A percentile compares a stretch with the other conserved stretches of the same genome.
phyloP scores from a whole-genome alignment of 2,329 filamentous ascomycete genomes.

The Verticillium klebahnii region DNA sequence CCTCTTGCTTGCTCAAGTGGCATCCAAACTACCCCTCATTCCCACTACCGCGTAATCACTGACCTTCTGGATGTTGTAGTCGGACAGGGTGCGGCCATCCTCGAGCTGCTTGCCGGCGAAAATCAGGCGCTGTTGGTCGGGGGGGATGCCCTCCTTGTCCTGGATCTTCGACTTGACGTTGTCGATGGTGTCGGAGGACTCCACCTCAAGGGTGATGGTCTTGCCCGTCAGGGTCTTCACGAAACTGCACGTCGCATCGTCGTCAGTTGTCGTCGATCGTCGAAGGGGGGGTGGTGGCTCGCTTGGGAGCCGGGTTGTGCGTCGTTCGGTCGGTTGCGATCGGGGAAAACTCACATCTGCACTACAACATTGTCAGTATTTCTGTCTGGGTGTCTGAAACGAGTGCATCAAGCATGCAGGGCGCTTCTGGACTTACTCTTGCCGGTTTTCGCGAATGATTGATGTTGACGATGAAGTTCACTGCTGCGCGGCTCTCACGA shows the following conservation, averaged over 20 bases:
- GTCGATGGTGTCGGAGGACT: conserved; percentile 98
- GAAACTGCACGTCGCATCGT: conserved; percentile 61
- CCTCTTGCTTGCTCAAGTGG: neutral
- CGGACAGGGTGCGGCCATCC: conserved; percentile 92
- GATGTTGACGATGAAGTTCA: conserved; percentile 24
- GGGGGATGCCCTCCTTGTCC: conserved; percentile 98
- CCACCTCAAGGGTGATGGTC: conserved; percentile 99
- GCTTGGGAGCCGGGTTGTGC: neutral
- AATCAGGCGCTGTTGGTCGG: conserved; percentile 97
- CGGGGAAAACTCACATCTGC: conserved; percentile 73
- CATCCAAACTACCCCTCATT: neutral
- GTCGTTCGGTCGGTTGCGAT: conserved; percentile 15
- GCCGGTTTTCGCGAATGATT: conserved; percentile 43
- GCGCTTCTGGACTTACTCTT: conserved; percentile 48
- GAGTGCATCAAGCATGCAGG: conserved; percentile 1
- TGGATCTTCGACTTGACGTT: conserved; percentile 99
- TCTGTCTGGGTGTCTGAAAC: neutral
- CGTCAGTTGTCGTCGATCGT: conserved; percentile 16
- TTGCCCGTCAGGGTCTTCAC: conserved; percentile 99
- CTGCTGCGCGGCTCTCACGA: neutral
- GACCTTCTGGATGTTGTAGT: conserved; percentile 99
- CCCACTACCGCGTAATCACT: conserved; percentile 24
- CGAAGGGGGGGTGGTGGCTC: conserved; percentile 1
- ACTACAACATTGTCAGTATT: conserved; percentile 58
- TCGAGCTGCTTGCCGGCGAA: conserved; percentile 99